These are phyloP conservation scores for Epithele typhae DNA, from an alignment of 768 basidiomycete species.

Conservation along the genomic window DNA sequence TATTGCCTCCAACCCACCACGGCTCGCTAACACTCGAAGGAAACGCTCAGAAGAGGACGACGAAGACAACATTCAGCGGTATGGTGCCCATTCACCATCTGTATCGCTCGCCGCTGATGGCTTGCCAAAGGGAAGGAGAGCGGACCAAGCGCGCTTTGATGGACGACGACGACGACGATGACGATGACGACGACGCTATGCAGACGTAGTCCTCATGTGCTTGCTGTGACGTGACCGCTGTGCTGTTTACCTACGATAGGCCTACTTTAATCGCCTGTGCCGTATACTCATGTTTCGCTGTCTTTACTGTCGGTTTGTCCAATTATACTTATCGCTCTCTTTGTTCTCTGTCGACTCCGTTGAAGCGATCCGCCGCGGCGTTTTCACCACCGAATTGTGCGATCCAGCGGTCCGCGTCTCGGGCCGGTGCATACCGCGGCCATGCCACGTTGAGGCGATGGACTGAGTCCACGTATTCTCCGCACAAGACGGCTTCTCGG, in stretches of 20 bases:
- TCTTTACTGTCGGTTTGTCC: too few species aligned
- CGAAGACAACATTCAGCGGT: constrained; percentile 49
- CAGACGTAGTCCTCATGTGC: constrained; percentile 13
- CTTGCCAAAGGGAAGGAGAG: constrained; percentile 33
- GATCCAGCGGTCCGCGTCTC: background rate
- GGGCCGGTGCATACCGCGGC: background rate
- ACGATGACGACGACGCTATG: constrained; percentile 29
- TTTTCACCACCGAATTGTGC: too few species aligned
- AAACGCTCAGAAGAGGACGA: constrained; percentile 73
- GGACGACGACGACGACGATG: too few species aligned
- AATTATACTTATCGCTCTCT: too few species aligned
- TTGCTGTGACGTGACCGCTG: background rate
- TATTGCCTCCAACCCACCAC: constrained; percentile 49
- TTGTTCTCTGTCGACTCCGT: too few species aligned
- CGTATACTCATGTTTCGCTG: too few species aligned
- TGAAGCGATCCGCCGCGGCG: too few species aligned
- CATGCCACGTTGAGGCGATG: too few species aligned
- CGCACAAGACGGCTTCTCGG: background rate
- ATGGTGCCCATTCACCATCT: background rate
- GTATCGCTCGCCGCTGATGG: background rate
- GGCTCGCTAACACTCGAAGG: constrained; percentile 46
- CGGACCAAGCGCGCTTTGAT: constrained; percentile 38
- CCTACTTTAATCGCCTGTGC: too few species aligned
- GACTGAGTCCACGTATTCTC: constrained; percentile 10
- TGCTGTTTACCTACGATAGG: too few species aligned